phyloP scores from a whole-genome alignment of 2,329 filamentous ascomycete species.

The Fusarium sororula region DNA sequence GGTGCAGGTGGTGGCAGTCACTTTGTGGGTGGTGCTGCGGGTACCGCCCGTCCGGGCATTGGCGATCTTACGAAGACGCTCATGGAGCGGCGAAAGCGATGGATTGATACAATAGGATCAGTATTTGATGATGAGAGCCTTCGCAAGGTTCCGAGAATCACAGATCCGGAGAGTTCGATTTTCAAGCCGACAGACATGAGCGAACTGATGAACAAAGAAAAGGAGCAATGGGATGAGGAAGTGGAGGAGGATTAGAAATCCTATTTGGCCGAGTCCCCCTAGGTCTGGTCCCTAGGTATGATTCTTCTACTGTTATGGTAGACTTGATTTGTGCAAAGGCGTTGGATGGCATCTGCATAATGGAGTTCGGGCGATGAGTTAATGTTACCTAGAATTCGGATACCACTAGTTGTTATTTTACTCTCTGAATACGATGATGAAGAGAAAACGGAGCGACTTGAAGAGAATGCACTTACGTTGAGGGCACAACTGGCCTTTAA shows the following conservation, averaged over 20 bases:
- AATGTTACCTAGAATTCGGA: slow-evolving; percentile 14
- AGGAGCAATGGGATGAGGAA: slow-evolving; percentile 84
- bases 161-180: slow-evolving; percentile 73
- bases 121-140: slow-evolving; percentile 88
- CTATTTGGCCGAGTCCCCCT: slow-evolving; percentile 16
- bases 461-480: background rate
- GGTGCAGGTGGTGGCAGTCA: slow-evolving; percentile 78
- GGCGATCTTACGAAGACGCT: slow-evolving; percentile 90
- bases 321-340: slow-evolving; percentile 22
- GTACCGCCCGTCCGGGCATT: slow-evolving; percentile 79
- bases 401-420: slow-evolving; percentile 13
- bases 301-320: background rate
- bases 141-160: slow-evolving; percentile 72
- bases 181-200: slow-evolving; percentile 80
- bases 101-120: slow-evolving; percentile 89
- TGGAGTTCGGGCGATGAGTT: slow-evolving; percentile 12
- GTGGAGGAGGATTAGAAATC: slow-evolving; percentile 68
- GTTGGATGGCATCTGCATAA: slow-evolving; percentile 13
- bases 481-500: background rate
- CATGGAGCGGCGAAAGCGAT: slow-evolving; percentile 89
- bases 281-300: background rate
- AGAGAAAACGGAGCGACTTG: background rate
- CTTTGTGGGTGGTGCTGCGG: slow-evolving; percentile 65
- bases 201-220: slow-evolving; percentile 76
- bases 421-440: background rate